Conservation (phyloP, 768 basidiomycete genomes). For the Sarcodon aspratus region DNA sequence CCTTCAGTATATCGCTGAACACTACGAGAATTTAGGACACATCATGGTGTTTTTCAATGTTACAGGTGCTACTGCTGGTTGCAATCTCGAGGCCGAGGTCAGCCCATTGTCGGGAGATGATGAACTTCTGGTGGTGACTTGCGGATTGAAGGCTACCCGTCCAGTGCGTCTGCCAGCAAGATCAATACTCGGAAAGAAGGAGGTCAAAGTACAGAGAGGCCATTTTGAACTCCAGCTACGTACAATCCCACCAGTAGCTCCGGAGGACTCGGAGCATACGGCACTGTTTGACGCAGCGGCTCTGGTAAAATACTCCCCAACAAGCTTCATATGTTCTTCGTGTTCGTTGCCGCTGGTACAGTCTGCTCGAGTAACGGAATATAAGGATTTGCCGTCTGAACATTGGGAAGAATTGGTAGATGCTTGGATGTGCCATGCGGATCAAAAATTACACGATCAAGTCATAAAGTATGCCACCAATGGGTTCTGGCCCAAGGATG, state of each 20-base stretch:
- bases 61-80: conserved; percentile 33
- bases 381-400: conserved; percentile 86
- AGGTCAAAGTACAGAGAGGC: conserved; percentile 40
- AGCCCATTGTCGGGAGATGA: conserved; percentile 33
- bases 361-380: conserved; percentile 34
- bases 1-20: conserved; percentile 54
- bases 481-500: conserved; percentile 70
- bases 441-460: conserved; percentile 71
- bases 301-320: conserved; percentile 40
- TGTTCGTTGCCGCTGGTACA: conserved; percentile 67
- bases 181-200: conserved; percentile 56
- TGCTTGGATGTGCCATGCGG: conserved; percentile 96
- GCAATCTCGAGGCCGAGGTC: conserved; percentile 58
- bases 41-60: conserved; percentile 66
- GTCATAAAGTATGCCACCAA: conserved; percentile 43
- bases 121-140: conserved; percentile 52
- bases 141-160: conserved; percentile 43
- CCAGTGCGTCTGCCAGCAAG: conserved; percentile 25
- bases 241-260: conserved; percentile 17
- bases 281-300: conserved; percentile 65
- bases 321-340: conserved; percentile 64
- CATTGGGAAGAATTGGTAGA: conserved; percentile 97
- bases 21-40: conserved; percentile 78
- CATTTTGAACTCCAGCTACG: conserved; percentile 69
- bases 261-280: conserved; percentile 17